Base-by-base conservation (phyloP, 495 filamentous ascomycete genomes). In the Tuber umbilicatum region DNA sequence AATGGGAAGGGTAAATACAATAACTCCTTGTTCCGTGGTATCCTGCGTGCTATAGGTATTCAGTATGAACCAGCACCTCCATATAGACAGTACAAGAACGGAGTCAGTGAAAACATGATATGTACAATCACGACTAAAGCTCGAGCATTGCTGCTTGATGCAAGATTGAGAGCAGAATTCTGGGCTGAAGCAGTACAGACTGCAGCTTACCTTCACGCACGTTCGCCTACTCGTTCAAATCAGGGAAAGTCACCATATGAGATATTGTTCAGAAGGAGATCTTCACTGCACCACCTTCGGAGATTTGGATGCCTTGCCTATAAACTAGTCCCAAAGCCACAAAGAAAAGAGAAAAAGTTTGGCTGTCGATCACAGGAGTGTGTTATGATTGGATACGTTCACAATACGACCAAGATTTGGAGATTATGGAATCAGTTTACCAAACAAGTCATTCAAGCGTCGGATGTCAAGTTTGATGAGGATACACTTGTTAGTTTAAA, bases 1-100 rank as follows among this genome's bases (percentile, higher is more conserved):
- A 50, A 76, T 19, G n/a, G 74, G 10, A 42, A 47, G 17, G 71
- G 74, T 21, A 72, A 70, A 35, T 76, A 74, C 10, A 40, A 76
- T 2, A 76, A 76, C 41, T n/a, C 6, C 4, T 27, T 50, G 19
- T 76, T 74, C 41, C 35, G 17, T 9, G 27, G 55, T 5, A 68
- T 74, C 1, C 50, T 27, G 0, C 23, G 4, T 2, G 21, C 21
- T 1, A 50, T 21, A 1, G 6, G 45, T 9, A 50, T 50, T 2
- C 45, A 23, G 45, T 50, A 50, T 50, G 6, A 50, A 21, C 45
- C 21, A 50, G 45, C 21, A 6, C 19, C 21, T 50, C 45, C 45
- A 50, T 50, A 50, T 21, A n/a, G n/a, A n/a, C n/a, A n/a, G n/a
- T n/a, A n/a, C n/a, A n/a, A n/a, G n/a, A n/a, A n/a, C n/a, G n/a